phyloP scores from a whole-genome alignment of 176 grass and related monocot species.

The Musa troglodytarum region DNA sequence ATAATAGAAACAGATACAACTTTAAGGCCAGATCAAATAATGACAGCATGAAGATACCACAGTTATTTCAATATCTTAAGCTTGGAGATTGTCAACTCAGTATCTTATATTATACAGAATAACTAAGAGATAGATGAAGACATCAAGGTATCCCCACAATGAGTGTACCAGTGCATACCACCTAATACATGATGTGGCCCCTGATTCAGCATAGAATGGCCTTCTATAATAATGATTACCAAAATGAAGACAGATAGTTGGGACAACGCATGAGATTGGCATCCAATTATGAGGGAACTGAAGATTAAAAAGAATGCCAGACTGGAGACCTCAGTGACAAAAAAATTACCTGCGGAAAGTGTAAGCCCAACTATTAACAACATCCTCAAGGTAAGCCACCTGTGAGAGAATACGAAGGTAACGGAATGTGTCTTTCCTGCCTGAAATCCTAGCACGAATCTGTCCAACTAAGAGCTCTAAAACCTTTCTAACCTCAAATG shows the following conservation, averaged over 20 bases:
- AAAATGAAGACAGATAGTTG: neutral
- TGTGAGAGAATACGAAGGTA: conserved; percentile 79
- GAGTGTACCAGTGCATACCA: neutral
- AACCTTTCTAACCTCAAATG: conserved; percentile 75
- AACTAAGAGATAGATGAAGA: neutral
- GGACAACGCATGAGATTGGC: neutral
- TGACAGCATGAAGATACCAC: neutral
- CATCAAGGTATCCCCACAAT: neutral
- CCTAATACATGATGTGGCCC: neutral
- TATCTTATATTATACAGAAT: neutral
- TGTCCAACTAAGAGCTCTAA: conserved; percentile 70
- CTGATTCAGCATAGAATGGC: neutral
- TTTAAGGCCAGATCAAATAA: neutral
- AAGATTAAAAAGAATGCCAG: conserved; percentile 21
- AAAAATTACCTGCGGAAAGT: conserved; percentile 56
- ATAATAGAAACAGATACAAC: neutral
- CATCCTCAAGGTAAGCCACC: conserved; percentile 86
- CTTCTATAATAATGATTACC: neutral
- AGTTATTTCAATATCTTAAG: neutral
- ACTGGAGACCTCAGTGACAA: neutral
- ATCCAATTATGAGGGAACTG: neutral
- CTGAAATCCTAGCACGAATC: conserved; percentile 62
- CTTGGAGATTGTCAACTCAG: neutral
- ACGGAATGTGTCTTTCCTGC: conserved; percentile 46
- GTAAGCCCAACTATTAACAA: conserved; percentile 80